phyloP scores from a whole-genome alignment of 257 asterid species.

The Solanum gracilifrons region DNA sequence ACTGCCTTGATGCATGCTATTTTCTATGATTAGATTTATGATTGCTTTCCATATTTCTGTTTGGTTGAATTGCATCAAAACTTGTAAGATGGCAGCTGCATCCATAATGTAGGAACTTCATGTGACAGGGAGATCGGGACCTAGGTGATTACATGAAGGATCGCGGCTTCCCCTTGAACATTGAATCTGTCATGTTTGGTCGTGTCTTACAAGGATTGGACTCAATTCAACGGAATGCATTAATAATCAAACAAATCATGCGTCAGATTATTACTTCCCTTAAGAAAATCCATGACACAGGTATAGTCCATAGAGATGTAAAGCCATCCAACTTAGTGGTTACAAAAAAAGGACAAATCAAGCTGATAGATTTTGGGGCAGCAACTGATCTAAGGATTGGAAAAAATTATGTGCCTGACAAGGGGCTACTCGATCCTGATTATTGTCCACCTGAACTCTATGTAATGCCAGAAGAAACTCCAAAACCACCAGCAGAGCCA shows the following conservation, averaged over 20 bases:
- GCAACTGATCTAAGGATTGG: conserved; percentile 96
- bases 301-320: conserved; percentile 91
- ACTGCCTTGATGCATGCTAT: not conserved
- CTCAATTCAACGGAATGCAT: conserved; percentile 61
- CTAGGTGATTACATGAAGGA: conserved; percentile 80
- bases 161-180: conserved; percentile 71
- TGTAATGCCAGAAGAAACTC: conserved; percentile 97
- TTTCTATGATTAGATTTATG: not conserved
- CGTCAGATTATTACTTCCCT: conserved; percentile 85
- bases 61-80: not conserved
- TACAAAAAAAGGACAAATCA: conserved; percentile 79
- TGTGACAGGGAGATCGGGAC: conserved; percentile 81
- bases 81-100: not conserved
- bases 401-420: conserved; percentile 71
- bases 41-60: not conserved
- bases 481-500: conserved; percentile 94
- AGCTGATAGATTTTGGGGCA: conserved; percentile 92
- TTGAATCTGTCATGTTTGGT: conserved; percentile 83
- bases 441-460: conserved; percentile 96
- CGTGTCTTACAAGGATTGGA: conserved; percentile 64
- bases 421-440: conserved; percentile 84
- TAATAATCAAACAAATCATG: conserved; percentile 85
- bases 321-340: conserved; percentile 96
- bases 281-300: conserved; percentile 75
- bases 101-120: conserved; percentile 7